Evolutionary conservation across 805 yeast genomes (phyloP).

Genomic region (Metschnikowia anglica): DNA sequence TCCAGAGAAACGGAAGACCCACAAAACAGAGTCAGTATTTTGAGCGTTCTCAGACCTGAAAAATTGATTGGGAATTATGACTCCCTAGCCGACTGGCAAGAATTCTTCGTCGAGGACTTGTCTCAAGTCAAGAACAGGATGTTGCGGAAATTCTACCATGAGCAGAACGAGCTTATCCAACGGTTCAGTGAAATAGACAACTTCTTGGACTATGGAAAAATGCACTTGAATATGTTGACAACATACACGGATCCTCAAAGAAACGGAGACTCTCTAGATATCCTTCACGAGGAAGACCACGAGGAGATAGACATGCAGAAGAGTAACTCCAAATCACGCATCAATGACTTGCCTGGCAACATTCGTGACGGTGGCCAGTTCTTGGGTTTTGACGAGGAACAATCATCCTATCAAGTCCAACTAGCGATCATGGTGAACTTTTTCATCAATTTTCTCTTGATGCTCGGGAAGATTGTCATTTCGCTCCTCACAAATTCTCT

Average conservation of each 20-base stretch:
- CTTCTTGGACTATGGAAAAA: slow-evolving; percentile 63
- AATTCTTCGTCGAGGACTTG: slow-evolving; percentile 19
- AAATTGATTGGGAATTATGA: slow-evolving; percentile 35
- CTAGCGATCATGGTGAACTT: slow-evolving; percentile 67
- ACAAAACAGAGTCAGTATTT: slow-evolving; percentile 24
- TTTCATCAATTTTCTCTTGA: slow-evolving; percentile 53
- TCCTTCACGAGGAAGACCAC: slow-evolving; percentile 18
- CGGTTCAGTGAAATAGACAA: slow-evolving; percentile 60
- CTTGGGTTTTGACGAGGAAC: slow-evolving; percentile 48
- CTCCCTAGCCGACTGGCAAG: slow-evolving; percentile 34
- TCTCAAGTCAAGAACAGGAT: slow-evolving; percentile 24
- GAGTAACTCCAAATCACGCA: slow-evolving; percentile 26
- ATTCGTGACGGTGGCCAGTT: slow-evolving; percentile 56
- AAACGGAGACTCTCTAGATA: slow-evolving; percentile 19
- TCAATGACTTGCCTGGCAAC: slow-evolving; percentile 57
- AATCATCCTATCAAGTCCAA: slow-evolving; percentile 44
- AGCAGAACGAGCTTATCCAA: slow-evolving; percentile 60
- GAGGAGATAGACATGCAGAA: slow-evolving; percentile 17
- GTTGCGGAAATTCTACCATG: slow-evolving; percentile 47
- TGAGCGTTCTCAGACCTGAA: slow-evolving; percentile 31
- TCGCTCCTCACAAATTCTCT: slow-evolving; percentile 66
- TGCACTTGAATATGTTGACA: slow-evolving; percentile 61
- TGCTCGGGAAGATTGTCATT: slow-evolving; percentile 60
- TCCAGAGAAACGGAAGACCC: slow-evolving; percentile 25
- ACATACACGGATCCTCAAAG: slow-evolving; percentile 42